Percentiles rank a stretch among this genome's conserved stretches.
phyloP scores from a whole-genome alignment of 352 stramenopile genomes.

The Phytophthora syringae region DNA sequence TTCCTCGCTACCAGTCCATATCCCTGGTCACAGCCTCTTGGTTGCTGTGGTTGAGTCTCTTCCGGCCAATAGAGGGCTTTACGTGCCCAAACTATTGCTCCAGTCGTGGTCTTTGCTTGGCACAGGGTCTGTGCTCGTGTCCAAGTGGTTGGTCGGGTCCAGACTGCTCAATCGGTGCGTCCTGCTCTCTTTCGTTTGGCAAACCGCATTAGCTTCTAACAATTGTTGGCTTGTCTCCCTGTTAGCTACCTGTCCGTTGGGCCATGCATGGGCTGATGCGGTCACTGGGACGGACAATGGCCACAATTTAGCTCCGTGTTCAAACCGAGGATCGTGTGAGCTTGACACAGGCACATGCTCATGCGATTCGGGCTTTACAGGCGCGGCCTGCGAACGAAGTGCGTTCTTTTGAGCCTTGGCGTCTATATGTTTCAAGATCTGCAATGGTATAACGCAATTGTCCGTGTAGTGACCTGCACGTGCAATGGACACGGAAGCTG shows the following conservation, averaged over 20 bases:
- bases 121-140: conserved; percentile 64
- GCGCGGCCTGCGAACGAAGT: conserved; percentile 81
- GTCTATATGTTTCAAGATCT: no score
- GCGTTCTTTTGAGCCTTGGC: no score
- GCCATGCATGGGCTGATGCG: conserved; percentile 76
- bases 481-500: conserved; percentile 88
- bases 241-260: conserved; percentile 65
- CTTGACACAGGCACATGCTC: conserved; percentile 59
- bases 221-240: not conserved
- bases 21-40: conserved; percentile 5
- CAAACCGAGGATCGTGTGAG: conserved; percentile 82
- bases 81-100: conserved; percentile 80
- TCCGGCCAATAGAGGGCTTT: conserved; percentile 30
- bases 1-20: not conserved
- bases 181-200: not conserved
- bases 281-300: conserved; percentile 59
- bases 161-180: conserved; percentile 65
- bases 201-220: not conserved
- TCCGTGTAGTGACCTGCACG: conserved; percentile 58
- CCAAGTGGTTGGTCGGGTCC: conserved; percentile 50
- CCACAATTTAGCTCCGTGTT: conserved; percentile 90
- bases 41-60: conserved; percentile 17
- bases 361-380: conserved; percentile 79
- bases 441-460: not conserved
- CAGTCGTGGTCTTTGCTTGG: conserved; percentile 63